phyloP scores from a whole-genome alignment of 129 eudicot genomes.

The Sambucus nigra region DNA sequence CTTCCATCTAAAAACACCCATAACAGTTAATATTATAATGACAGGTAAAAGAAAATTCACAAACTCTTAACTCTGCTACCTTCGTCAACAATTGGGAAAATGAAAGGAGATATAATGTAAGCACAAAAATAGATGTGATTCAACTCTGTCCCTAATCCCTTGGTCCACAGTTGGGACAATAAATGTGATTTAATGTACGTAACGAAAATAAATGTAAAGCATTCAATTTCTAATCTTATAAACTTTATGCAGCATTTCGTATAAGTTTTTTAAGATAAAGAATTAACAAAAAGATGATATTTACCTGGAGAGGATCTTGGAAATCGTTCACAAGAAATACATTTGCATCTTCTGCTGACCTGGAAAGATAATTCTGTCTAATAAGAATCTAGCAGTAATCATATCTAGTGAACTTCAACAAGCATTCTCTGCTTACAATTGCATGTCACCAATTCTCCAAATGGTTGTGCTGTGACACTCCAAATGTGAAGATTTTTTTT shows the following conservation, averaged over 20 bases:
- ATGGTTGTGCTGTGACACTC: neutral
- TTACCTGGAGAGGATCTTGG: slow-evolving; percentile 96
- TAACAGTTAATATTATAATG: neutral
- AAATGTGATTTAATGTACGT: neutral
- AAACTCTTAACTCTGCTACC: too few species aligned
- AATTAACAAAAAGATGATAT: neutral
- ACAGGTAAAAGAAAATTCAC: neutral
- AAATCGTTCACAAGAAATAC: slow-evolving; percentile 89
- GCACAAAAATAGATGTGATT: too few species aligned
- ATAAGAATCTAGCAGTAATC: slow-evolving; percentile 8
- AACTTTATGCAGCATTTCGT: neutral
- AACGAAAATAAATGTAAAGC: neutral
- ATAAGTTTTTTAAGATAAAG: neutral
- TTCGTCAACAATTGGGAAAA: too few species aligned
- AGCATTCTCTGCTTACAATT: neutral
- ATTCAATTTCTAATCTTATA: neutral
- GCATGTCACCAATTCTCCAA: neutral
- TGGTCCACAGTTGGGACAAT: neutral
- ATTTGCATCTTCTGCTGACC: slow-evolving; percentile 96
- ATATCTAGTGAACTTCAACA: neutral
- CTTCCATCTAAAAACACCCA: too few species aligned
- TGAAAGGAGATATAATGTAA: too few species aligned
- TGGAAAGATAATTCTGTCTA: slow-evolving; percentile 18
- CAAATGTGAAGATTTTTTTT: slow-evolving; percentile 5
- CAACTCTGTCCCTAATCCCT: neutral